Base-by-base conservation (phyloP, 345 rosid species). In the Kandelia obovata region DNA sequence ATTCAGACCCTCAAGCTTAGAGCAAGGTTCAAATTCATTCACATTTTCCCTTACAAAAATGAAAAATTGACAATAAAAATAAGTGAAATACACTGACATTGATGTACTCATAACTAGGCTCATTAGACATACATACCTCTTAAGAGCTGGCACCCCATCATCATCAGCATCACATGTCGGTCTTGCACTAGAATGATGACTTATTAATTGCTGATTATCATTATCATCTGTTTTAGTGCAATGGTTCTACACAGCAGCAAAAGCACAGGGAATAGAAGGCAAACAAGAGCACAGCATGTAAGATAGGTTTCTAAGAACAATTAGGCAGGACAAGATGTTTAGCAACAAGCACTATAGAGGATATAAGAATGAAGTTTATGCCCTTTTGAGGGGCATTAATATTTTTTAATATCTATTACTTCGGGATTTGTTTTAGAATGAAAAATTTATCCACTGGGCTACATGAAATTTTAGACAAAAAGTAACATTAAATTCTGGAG, bases 1-100 rank as follows among this genome's bases (percentile, higher is more conserved):
- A 82, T 82, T 89, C 58, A 89, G 81, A 71, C 82, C 89, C 87
- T 82, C 87, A 2, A 89, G 88, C 89, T 84, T 87, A 74, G 85
- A 80, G 80, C 92, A 85, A 66, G 90, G 85, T 68, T 86, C 96
- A 78, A 86, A 89, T 59, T 84, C 89, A 80, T 73, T 64, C n/a
- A 82, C 79, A 71, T 62, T 69, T 46, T 84, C 86, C 78, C 71
- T 77, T 60, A 28, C 26, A 70, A 20, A 63, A 78, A 62, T 26
- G 21, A 49, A n/a, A 65, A 16, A 62, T 11, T 47, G 71, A 58
- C 35, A 61, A 70, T 20, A 31, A 68, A 64, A 25, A 28, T 37
- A 51, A 46, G 55, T 34, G 65, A 55, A 59, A 68, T 30, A 5
- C 15, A 69, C 34, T 51, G 25, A 59, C 30, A 64, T 65, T 43